Conservation (phyloP, 495 filamentous ascomycete species). For the Geopyxis carbonaria region DNA sequence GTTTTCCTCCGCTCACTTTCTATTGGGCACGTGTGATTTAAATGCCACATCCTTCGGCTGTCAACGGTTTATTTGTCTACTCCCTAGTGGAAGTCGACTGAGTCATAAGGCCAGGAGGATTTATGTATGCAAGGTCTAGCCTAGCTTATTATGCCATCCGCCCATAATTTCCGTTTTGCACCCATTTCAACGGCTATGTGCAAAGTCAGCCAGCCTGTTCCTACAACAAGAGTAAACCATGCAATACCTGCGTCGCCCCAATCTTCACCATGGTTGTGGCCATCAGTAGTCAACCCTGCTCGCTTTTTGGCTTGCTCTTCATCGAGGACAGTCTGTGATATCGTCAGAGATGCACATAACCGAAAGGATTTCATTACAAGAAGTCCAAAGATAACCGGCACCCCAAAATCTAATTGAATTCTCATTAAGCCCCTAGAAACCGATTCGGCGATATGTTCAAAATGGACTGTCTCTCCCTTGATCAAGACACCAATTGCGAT, state of each 20-base stretch:
- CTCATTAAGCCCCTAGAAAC: slow-evolving; percentile 86
- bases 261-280: slow-evolving; percentile 76
- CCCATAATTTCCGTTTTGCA: slow-evolving; percentile 51
- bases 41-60: too few relatives aligned
- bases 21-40: too few relatives aligned
- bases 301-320: slow-evolving; percentile 76
- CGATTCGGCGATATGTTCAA: slow-evolving; percentile 90
- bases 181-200: slow-evolving; percentile 53
- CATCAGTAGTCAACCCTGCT: slow-evolving; percentile 51
- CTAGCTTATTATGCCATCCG: slow-evolving; percentile 30
- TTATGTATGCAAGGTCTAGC: too few relatives aligned
- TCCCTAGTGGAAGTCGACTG: too few relatives aligned
- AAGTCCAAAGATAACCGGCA: slow-evolving; percentile 84
- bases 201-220: slow-evolving; percentile 19
- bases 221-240: slow-evolving; percentile 28
- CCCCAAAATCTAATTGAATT: slow-evolving; percentile 69
- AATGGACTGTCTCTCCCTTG: slow-evolving; percentile 97
- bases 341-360: neutral
- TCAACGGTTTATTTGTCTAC: too few relatives aligned
- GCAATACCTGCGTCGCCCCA: slow-evolving; percentile 49
- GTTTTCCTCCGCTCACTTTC: too few relatives aligned
- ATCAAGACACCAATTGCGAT: slow-evolving; percentile 93
- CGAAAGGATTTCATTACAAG: slow-evolving; percentile 27
- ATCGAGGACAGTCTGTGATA: slow-evolving; percentile 48
- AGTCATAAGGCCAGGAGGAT: too few relatives aligned